phyloP scores from a whole-genome alignment of 768 basidiomycete species.

The Boletus fagicola region DNA sequence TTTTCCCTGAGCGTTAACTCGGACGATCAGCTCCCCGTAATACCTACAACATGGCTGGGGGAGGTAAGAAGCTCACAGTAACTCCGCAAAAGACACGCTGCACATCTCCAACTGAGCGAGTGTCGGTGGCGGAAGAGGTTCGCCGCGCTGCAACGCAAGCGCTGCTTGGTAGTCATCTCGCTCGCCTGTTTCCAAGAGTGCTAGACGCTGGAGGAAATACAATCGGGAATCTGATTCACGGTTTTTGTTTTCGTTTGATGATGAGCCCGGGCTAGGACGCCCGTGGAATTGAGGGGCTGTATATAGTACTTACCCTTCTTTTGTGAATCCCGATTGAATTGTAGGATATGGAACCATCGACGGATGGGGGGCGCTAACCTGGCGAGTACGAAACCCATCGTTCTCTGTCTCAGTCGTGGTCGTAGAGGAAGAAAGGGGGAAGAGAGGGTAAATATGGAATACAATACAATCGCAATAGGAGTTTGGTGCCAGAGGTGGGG shows the following conservation, averaged over 20 bases:
- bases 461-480: neutral
- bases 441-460: neutral
- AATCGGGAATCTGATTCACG: conserved; percentile 5
- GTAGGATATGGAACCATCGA: neutral
- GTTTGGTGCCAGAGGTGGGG: neutral
- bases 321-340: neutral
- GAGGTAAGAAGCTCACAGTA: conserved; percentile 6
- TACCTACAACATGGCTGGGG: too few relatives aligned
- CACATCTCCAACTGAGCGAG: conserved; percentile 21
- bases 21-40: neutral
- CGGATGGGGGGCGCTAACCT: neutral
- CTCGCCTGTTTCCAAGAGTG: conserved; percentile 16
- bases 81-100: conserved; percentile 9
- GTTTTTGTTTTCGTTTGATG: neutral
- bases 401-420: neutral
- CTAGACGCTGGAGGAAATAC: conserved; percentile 4
- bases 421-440: neutral
- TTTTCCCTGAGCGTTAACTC: conserved; percentile 7
- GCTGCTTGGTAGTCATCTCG: conserved; percentile 18
- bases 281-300: neutral
- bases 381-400: conserved; percentile 10
- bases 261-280: neutral
- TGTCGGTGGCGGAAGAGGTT: conserved; percentile 20
- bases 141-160: conserved; percentile 36
- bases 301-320: conserved; percentile 7